These are phyloP conservation scores for Starmera amethionina DNA, from an alignment of 805 yeast species.

Conservation along the genomic window DNA sequence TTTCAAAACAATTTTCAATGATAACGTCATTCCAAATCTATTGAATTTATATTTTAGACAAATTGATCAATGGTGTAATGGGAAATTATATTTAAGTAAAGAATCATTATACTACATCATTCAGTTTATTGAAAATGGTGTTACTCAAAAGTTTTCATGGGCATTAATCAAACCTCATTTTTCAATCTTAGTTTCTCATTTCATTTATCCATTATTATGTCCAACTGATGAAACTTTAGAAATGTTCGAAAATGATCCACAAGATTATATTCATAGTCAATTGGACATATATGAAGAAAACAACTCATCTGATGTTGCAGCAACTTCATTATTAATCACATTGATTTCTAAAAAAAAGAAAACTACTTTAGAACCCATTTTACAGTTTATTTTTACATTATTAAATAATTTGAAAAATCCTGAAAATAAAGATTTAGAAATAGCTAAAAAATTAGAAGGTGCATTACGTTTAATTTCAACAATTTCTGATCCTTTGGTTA, in stretches of 20 bases:
- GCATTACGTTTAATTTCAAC: conserved; percentile 71
- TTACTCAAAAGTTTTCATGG: conserved; percentile 58
- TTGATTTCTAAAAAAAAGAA: conserved; percentile 61
- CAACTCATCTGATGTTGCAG: conserved; percentile 69
- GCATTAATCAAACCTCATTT: conserved; percentile 52
- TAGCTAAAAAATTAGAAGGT: conserved; percentile 67
- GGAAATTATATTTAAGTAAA: conserved; percentile 58
- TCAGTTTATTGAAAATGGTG: conserved; percentile 50
- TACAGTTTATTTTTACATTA: conserved; percentile 47
- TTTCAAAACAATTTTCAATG: conserved; percentile 46
- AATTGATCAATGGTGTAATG: conserved; percentile 65
- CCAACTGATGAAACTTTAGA: conserved; percentile 62
- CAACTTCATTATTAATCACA: conserved; percentile 61
- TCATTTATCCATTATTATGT: conserved; percentile 68
- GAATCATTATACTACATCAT: conserved; percentile 57
- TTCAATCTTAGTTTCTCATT: conserved; percentile 53
- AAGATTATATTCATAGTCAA: conserved; percentile 70
- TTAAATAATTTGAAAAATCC: conserved; percentile 27
- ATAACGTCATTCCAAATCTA: conserved; percentile 64
- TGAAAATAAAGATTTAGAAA: conserved; percentile 26
- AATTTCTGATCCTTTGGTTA: conserved; percentile 48
- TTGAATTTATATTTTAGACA: conserved; percentile 53
- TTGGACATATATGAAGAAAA: conserved; percentile 57
- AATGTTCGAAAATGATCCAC: conserved; percentile 77
- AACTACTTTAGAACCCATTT: conserved; percentile 47